Evolutionary conservation across 164 flowering plant genomes (phyloP), one percentile per base, ranked within the genome.

Genomic region (Vitis labrusca): DNA sequence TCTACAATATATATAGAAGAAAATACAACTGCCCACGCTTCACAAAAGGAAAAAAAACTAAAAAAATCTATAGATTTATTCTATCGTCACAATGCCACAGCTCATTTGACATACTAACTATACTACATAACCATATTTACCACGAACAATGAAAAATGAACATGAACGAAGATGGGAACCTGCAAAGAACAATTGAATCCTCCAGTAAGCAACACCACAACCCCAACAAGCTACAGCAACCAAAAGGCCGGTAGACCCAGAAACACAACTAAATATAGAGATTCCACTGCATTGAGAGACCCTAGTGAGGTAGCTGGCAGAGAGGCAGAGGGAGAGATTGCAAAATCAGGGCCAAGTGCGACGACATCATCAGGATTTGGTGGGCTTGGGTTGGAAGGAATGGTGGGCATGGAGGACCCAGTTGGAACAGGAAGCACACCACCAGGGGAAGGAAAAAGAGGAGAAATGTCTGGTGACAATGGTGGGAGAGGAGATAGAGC

Each of bases 391-490:
- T 58, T 78, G n/a, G 92, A 79, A 10, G 86, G 89, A 60, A 88
- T 83, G 29, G 80, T 80, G 61, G 87, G 85, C 4, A 78, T 32
- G 9, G 80, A 61, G 2, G 82, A 69, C 5, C 68, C 78, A 32
- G 64, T 64, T 17, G 86, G 75, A 44, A 85, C 69, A 10, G 78
- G 78, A n/a, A 72, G 53, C 11, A 27, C 59, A 14, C 76, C 80
- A 50, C 84, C 77, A 5, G 86, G 81, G 3, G 88, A 68, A 27
- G 90, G 90, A 61, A 86, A 63, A 2, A 85, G 76, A 9, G 90
- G 93, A 62, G 85, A 63, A 29, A 85, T 78, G 37, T 89, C 89
- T 10, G 93, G 90, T 29, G 88, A 72, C 53, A 83, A 52, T 60
- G 54, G 65, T 59, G 83, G 78, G 48, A 58, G 32, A 15, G 81